phyloP scores from a whole-genome alignment of 2,329 filamentous ascomycete genomes.

The Bipolaris cookei region DNA sequence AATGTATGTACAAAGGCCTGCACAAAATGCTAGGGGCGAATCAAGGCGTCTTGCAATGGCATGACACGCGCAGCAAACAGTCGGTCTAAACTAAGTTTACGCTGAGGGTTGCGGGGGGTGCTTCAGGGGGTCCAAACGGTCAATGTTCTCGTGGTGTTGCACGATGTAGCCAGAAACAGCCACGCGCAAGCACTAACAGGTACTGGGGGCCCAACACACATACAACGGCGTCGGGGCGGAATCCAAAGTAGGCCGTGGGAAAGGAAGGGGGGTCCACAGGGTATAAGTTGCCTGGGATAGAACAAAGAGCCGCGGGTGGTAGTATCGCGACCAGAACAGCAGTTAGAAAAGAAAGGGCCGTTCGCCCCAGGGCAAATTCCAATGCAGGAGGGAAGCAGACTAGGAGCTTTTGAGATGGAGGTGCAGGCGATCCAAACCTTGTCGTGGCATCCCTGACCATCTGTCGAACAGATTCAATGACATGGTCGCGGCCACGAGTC shows the following conservation, averaged over 20 bases:
- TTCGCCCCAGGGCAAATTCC: neutral
- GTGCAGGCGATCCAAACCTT: slow-evolving; percentile 20
- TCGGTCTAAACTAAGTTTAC: slow-evolving; percentile 24
- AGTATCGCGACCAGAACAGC: slow-evolving; percentile 6
- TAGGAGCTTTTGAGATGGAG: slow-evolving; percentile 18
- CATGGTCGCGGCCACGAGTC: slow-evolving; percentile 15
- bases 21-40: slow-evolving; percentile 11
- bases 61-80: slow-evolving; percentile 31
- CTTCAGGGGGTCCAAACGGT: slow-evolving; percentile 26
- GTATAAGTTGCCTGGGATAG: neutral
- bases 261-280: neutral
- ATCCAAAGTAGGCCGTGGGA: neutral
- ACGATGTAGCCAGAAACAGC: slow-evolving; percentile 23
- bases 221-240: neutral
- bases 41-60: slow-evolving; percentile 23
- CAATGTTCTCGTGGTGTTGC: slow-evolving; percentile 24
- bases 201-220: slow-evolving; percentile 13
- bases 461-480: slow-evolving; percentile 1
- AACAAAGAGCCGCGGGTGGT: slow-evolving; percentile 1
- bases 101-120: slow-evolving; percentile 24
- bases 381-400: slow-evolving; percentile 17
- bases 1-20: slow-evolving; percentile 2
- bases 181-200: slow-evolving; percentile 20
- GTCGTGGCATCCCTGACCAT: slow-evolving; percentile 15
- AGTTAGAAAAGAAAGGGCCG: neutral